phyloP scores from a whole-genome alignment of 108 stramenopile genomes.

The Conticribra guillardii region DNA sequence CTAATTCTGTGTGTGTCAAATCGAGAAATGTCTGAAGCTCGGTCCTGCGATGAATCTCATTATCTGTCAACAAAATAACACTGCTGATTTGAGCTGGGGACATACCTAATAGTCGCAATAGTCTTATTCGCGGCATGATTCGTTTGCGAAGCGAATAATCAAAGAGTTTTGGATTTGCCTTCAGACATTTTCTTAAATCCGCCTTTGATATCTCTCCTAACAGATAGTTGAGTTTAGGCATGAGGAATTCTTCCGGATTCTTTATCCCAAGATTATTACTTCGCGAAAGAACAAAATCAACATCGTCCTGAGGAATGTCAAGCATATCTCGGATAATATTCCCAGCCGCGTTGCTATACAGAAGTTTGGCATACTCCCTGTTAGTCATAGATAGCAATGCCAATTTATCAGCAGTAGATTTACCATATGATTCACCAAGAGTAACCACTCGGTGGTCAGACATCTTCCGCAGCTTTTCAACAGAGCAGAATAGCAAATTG shows the following conservation, averaged over 20 bases:
- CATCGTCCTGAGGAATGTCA: slow-evolving; percentile 4
- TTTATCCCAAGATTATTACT: neutral
- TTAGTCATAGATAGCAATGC: slow-evolving; percentile 5
- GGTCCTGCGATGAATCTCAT: slow-evolving; percentile 22
- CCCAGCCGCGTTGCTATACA: neutral
- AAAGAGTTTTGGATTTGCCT: slow-evolving; percentile 58
- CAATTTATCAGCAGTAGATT: neutral
- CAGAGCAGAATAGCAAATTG: neutral
- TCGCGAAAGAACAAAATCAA: slow-evolving; percentile 7
- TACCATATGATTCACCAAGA: neutral
- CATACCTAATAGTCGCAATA: slow-evolving; percentile 40
- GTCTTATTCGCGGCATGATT: slow-evolving; percentile 65
- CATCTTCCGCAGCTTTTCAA: neutral
- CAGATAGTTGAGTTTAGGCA: slow-evolving; percentile 67
- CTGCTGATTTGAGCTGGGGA: neutral
- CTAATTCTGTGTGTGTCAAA: slow-evolving; percentile 25
- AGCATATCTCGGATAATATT: slow-evolving; percentile 10
- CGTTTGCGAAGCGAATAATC: slow-evolving; percentile 67
- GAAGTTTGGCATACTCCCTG: neutral
- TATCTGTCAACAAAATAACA: slow-evolving; percentile 1
- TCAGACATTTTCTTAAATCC: slow-evolving; percentile 31
- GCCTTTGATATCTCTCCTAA: slow-evolving; percentile 39
- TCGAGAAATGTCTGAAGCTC: slow-evolving; percentile 22
- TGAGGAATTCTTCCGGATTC: slow-evolving; percentile 29
- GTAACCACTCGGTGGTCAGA: neutral